A percentile compares a stretch with the other conserved stretches of the same genome.
Evolutionary conservation across 2,329 filamentous ascomycete genomes (phyloP).

Genomic region (Elsinoe perseae): DNA sequence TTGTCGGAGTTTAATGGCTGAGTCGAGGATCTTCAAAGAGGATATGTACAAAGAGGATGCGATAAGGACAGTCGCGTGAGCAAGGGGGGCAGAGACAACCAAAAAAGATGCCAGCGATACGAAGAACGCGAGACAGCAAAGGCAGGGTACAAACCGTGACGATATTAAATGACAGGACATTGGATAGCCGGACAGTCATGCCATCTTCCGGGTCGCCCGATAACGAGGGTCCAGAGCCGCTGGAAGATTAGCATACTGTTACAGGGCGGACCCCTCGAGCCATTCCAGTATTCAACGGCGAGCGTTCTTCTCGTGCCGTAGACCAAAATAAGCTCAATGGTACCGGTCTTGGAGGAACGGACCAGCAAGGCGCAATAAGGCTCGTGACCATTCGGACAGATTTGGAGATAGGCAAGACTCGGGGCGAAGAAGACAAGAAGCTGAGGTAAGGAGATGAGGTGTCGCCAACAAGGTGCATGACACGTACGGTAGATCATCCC

Average conservation of each 20-base stretch:
- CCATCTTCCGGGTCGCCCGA: neutral
- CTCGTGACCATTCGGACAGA: slow-evolving; percentile 1
- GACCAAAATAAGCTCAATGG: slow-evolving; percentile 8
- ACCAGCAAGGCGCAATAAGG: neutral
- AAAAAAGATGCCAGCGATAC: slow-evolving; percentile 2
- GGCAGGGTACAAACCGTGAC: slow-evolving; percentile 9
- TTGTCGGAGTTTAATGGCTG: neutral
- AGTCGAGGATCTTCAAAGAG: neutral
- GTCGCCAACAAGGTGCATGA: neutral
- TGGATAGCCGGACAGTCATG: neutral
- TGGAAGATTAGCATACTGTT: slow-evolving; percentile 10
- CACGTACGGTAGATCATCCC: slow-evolving; percentile 3
- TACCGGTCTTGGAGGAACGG: slow-evolving; percentile 1
- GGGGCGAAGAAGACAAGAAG: neutral
- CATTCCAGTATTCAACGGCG: neutral
- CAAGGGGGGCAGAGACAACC: neutral
- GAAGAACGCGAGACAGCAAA: neutral
- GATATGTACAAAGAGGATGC: neutral
- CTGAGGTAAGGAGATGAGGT: slow-evolving; percentile 7
- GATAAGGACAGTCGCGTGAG: slow-evolving; percentile 1
- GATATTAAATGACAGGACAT: slow-evolving; percentile 5
- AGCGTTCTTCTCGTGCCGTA: neutral
- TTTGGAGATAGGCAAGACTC: slow-evolving; percentile 10
- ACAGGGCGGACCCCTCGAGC: slow-evolving; percentile 10
- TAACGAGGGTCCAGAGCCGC: slow-evolving; percentile 14